Evolutionary conservation across 2,329 filamentous ascomycete genomes (phyloP), one percentile per base, ranked within the genome.

Genomic region (Sarocladium oryzae): DNA sequence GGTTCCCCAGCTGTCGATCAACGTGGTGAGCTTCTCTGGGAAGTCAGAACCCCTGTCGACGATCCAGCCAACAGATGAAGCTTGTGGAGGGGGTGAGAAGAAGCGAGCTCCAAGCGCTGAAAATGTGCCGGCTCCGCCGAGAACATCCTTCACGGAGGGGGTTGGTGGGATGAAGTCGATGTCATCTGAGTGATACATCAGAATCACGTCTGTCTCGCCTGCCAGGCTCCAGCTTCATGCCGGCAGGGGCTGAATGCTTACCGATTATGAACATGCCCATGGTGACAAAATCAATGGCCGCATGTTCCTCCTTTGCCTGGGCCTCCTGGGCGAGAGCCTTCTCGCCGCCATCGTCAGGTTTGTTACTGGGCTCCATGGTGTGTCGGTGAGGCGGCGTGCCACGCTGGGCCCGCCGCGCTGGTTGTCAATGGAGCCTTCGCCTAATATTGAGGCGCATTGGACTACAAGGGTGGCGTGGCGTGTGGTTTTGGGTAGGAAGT

Each of bases 11-110:
- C 79, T 76, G 13, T 77, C 69, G 57, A 99, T 83, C 38, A 79
- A 73, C 2, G 75, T 63, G 45, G 78, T 77, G 50, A 95, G 74
- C 11, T 78, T 69, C 0, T 72, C 56, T 0, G 92, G 91, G 58
- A 97, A 97, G 68, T 97, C 93, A 15, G 81, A 85, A 26, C 93
- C 93, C 60, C 84, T 81, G 67, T 99, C 92, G 38, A 97, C 82
- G 55, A 97, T 85, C 91, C 91, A 97, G 56, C 89, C 89, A 5
- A 97, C 82, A 2, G 79, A 76, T 33, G 72, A 75, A 20, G 89
- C 87, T 41, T 75, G 62, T 2, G 82, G 76, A 28, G 76, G 70
- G 2, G 89, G 88, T 4, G 89, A 92, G 65, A 96, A 86, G 46
- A 99, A 75, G 28, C 93, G 87, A 16, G 93, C 93, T 18, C 93